Evolutionary conservation across 257 asterid genomes (phyloP).

Genomic region (Solanum clarkiae): DNA sequence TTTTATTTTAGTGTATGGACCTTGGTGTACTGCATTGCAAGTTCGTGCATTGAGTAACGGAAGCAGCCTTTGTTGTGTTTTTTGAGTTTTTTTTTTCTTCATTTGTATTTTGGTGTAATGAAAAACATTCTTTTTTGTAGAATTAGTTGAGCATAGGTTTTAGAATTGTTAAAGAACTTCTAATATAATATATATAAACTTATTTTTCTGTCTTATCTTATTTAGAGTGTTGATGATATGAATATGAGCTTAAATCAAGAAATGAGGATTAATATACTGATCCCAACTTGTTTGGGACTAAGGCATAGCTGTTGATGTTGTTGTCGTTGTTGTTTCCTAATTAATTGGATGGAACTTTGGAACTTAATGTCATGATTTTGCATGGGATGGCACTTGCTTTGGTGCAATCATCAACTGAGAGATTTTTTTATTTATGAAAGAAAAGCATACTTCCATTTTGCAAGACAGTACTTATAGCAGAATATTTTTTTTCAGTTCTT

Average conservation of each 20-base stretch:
- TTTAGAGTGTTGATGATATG: background rate
- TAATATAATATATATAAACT: background rate
- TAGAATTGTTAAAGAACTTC: background rate
- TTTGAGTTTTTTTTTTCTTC: background rate
- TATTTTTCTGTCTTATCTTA: background rate
- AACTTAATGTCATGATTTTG: background rate
- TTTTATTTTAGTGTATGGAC: background rate
- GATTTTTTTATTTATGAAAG: background rate
- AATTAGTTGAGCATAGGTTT: background rate
- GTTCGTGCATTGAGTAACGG: background rate
- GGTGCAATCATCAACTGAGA: background rate
- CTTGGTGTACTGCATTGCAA: background rate
- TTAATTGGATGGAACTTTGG: background rate
- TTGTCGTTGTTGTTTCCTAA: background rate
- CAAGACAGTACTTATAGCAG: constrained; percentile 1
- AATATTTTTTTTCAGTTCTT: constrained; percentile 46
- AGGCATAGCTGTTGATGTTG: background rate
- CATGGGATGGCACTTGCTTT: background rate
- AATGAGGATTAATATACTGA: background rate
- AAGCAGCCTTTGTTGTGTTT: background rate
- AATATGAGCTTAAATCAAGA: background rate
- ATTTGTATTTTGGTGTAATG: background rate
- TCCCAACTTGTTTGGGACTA: background rate
- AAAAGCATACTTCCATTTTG: background rate
- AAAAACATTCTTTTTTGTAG: background rate